Evolutionary conservation across 2,329 filamentous ascomycete genomes (phyloP), one percentile per base, ranked within the genome.

Genomic region (Colletotrichum musicola): DNA sequence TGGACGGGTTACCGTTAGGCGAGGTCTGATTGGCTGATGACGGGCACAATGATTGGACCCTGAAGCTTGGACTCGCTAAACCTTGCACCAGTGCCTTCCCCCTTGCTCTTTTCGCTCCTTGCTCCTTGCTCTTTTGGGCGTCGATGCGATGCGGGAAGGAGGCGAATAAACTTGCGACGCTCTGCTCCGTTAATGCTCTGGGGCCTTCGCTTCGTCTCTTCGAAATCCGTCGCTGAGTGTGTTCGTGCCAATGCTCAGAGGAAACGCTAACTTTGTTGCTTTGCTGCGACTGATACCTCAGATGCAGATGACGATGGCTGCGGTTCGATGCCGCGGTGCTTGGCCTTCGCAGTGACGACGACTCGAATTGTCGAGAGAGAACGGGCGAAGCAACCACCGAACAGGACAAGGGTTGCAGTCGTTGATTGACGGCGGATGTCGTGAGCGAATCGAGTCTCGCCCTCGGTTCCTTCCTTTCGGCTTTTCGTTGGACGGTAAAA

Each of bases 401-500:
- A 40, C 14, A 13, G 27, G 46, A 13, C 47, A 61, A 20, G 47
- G 58, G 20, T 57, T 4, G 20, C 25, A 1, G 6, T 9, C 16
- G 47, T 35, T 53, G 44, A 49, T 63, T 9, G 35, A 61, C 20
- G 55, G 62, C 55, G 49, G 25, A n/a, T 22, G 55, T 40, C 14
- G 62, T 65, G 50, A 40, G 55, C 65, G 53, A 68, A 65, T 68
- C 62, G 62, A 65, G 46, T 42, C 44, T 27, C 22, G 12, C 13
- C 27, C 27, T 38, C 7, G 51, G 22, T 42, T 38, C 44, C 20
- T 57, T 55, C n/a, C 40, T 30, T 46, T 25, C 3, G 25, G 4
- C 44, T 10, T 46, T 62, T 65, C 57, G 63, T 61, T 62, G 63
- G 57, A 40, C 40, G 56, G 40, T 65, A 55, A 65, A 60, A 65